phyloP scores from a whole-genome alignment of 371 early-diverging fungal genomes.

The Mortierella sp. region DNA sequence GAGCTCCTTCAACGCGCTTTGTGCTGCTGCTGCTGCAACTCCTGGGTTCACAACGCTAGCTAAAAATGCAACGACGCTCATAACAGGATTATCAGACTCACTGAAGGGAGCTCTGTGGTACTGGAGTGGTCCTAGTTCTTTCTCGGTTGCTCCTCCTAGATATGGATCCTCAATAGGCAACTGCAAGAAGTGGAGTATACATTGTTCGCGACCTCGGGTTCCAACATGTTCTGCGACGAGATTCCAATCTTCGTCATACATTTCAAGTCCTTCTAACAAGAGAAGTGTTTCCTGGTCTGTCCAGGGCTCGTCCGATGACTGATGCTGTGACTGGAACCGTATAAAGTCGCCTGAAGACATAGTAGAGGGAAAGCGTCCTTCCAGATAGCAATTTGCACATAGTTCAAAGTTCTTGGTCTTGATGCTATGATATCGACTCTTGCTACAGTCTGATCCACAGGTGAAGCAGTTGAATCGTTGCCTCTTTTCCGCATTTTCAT shows the following conservation, averaged over 20 bases:
- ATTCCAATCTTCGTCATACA: slow-evolving; percentile 98
- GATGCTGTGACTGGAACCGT: slow-evolving; percentile 69
- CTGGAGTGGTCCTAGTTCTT: slow-evolving; percentile 65
- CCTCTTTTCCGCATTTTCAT: slow-evolving; percentile 52
- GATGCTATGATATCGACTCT: slow-evolving; percentile 83
- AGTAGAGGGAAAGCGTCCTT: slow-evolving; percentile 94
- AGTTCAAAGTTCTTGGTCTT: slow-evolving; percentile 87
- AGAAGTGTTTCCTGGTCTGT: slow-evolving; percentile 94
- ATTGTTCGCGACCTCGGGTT: slow-evolving; percentile 93
- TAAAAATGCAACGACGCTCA: slow-evolving; percentile 96
- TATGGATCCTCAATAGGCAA: slow-evolving; percentile 97
- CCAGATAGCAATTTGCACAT: slow-evolving; percentile 90
- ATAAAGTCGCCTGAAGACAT: slow-evolving; percentile 92
- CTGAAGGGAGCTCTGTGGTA: slow-evolving; percentile 83
- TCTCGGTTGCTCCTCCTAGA: slow-evolving; percentile 57
- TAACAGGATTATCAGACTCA: slow-evolving; percentile 95
- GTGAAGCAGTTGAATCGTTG: slow-evolving; percentile 78
- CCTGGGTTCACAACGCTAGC: slow-evolving; percentile 93
- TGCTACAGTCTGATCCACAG: slow-evolving; percentile 91
- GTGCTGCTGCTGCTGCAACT: slow-evolving; percentile 93
- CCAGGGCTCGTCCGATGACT: slow-evolving; percentile 83
- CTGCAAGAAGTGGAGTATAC: slow-evolving; percentile 95
- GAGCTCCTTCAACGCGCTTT: slow-evolving; percentile 72
- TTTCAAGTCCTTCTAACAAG: slow-evolving; percentile 96
- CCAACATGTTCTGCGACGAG: slow-evolving; percentile 95